A percentile compares a stretch with the other conserved stretches of the same genome.
Conservation (phyloP, 2,329 filamentous ascomycete species). For the Fusarium pilosicola region DNA sequence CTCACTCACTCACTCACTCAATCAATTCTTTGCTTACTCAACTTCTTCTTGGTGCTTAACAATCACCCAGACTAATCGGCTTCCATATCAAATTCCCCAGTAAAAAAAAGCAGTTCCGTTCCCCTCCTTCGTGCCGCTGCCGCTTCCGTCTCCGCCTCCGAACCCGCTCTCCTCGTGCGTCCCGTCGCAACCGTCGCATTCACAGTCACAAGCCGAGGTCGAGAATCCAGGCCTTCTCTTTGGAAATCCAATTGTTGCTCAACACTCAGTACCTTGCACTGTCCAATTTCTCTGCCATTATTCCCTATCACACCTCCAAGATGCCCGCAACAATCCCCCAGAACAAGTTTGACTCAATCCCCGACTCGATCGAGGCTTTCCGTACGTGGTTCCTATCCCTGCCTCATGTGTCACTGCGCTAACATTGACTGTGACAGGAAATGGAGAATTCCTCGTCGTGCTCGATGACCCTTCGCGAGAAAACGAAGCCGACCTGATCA, state of each 20-base stretch:
- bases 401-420: neutral
- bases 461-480: conserved; percentile 93
- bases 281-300: neutral
- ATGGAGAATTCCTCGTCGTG: conserved; percentile 93
- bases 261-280: neutral
- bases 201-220: conserved; percentile 34
- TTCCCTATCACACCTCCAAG: conserved; percentile 17
- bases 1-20: neutral
- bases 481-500: conserved; percentile 98
- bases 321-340: conserved; percentile 64
- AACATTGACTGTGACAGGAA: conserved; percentile 57
- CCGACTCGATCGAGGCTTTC: conserved; percentile 71
- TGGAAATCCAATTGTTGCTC: neutral
- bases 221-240: conserved; percentile 9
- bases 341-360: conserved; percentile 71
- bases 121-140: conserved; percentile 23
- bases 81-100: neutral
- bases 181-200: conserved; percentile 33
- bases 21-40: neutral
- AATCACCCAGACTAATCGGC: conserved; percentile 11
- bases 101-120: neutral
- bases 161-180: conserved; percentile 36
- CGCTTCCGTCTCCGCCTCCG: conserved; percentile 36
- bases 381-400: conserved; percentile 56
- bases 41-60: neutral